Base-by-base conservation (phyloP, 2,329 filamentous ascomycete genomes). In the Aspergillus hiratsukae region DNA sequence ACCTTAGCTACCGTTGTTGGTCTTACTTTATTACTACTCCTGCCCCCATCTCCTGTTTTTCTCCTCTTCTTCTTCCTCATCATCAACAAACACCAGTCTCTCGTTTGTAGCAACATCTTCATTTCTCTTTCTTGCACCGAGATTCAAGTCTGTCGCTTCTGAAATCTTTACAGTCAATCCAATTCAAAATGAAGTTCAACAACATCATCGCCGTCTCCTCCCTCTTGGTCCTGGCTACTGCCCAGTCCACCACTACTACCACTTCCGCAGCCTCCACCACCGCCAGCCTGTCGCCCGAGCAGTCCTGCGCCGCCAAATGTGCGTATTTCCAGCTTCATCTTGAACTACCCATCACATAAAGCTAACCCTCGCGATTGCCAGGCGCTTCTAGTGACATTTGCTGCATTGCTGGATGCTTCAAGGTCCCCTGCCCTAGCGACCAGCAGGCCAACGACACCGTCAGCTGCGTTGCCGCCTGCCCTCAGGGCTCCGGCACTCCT, bases 361-460 rank as follows among this genome's bases (percentile, higher is more conserved):
- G 45, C 53, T 60, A 48, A 59, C 19, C 3, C 10, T 21, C n/a
- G 25, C 19, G 11, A 49, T 37, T 37, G 9, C 19, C 57, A 73
- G 81, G 81, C 65, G 58, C 61, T 37, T 54, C 66, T 21, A 71
- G 60, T 45, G 80, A 83, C 63, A 70, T 79, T 53, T 80, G 77
- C 70, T 84, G 81, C 72, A 69, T 75, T 60, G 81, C 81, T 40
- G 65, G 69, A 14, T 84, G 81, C 71, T 72, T 78, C 61, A 72
- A 77, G 40, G 76, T 78, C 41, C 81, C 81, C 31, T 81, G 78
- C 67, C 81, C 81, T 59, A 78, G 77, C 67, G 72, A 76, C n/a
- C 65, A 67, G 49, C 75, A 80, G 69, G 78, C 74, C 64, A 76
- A 80, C 64, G 73, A 76, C 56, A 83, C 80, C 66, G 81, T 74